A percentile compares a stretch with the other conserved stretches of the same genome.
Evolutionary conservation across 306 rosid genomes (phyloP).

Genomic region (Fagus crenata): DNA sequence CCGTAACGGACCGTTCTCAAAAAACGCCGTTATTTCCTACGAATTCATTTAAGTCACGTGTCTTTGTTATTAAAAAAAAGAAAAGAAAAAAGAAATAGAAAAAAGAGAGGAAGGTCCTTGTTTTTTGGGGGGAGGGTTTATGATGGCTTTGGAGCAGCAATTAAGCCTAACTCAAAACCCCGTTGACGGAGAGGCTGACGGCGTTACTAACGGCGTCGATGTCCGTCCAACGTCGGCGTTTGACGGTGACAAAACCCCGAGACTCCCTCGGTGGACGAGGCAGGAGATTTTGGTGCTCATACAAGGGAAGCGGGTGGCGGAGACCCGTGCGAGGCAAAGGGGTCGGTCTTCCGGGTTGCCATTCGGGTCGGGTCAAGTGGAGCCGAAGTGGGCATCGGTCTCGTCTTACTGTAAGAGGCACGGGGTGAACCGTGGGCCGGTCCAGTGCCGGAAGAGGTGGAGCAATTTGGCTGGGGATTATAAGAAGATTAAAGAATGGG

Average conservation of each 20-base stretch:
- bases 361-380: constrained; percentile 62
- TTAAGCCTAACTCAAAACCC: constrained; percentile 35
- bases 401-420: constrained; percentile 80
- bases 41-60: constrained; percentile 58
- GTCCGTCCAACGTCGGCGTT: constrained; percentile 39
- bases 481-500: constrained; percentile 98
- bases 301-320: constrained; percentile 83
- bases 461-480: constrained; percentile 95
- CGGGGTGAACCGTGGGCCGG: constrained; percentile 93
- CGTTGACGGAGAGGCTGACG: constrained; percentile 49
- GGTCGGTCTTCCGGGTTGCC: constrained; percentile 52
- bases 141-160: constrained; percentile 65
- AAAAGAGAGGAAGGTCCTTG: not conserved
- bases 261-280: constrained; percentile 94
- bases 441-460: constrained; percentile 99
- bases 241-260: constrained; percentile 67
- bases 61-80: not conserved
- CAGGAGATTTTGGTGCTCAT: constrained; percentile 92
- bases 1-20: constrained; percentile 50
- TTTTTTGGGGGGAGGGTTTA: not conserved
- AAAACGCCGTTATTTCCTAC: constrained; percentile 57
- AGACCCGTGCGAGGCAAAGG: constrained; percentile 55
- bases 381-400: constrained; percentile 95
- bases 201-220: constrained; percentile 51
- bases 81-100: too few species aligned